These are phyloP conservation scores for Aspergillus haitiensis DNA, from an alignment of 495 filamentous ascomycete genomes.

Conservation along the genomic window DNA sequence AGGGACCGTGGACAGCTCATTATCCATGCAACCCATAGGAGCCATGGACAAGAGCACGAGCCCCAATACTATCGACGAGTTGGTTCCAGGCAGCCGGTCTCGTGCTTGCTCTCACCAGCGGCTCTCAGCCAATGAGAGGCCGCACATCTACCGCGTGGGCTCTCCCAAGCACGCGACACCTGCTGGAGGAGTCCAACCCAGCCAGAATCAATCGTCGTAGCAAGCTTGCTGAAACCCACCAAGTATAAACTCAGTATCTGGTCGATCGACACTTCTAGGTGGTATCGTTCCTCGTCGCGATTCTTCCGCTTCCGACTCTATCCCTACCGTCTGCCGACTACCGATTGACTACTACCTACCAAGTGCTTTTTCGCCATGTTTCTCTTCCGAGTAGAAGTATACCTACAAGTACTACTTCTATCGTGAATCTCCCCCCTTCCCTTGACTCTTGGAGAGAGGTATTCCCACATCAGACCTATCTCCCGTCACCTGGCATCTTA, in stretches of 20 bases:
- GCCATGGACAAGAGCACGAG: constrained; percentile 22
- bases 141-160: constrained; percentile 36
- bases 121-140: constrained; percentile 34
- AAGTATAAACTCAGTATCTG: background rate
- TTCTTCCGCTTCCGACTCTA: constrained; percentile 11
- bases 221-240: constrained; percentile 20
- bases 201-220: background rate
- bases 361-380: too few relatives aligned
- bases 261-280: constrained; percentile 19
- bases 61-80: constrained; percentile 20
- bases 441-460: too few relatives aligned
- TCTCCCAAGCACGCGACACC: constrained; percentile 50
- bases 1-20: constrained; percentile 9
- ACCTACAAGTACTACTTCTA: too few relatives aligned
- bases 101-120: constrained; percentile 24
- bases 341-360: too few relatives aligned
- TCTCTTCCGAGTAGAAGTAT: too few relatives aligned
- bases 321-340: too few relatives aligned
- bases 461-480: too few relatives aligned
- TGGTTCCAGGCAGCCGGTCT: constrained; percentile 24
- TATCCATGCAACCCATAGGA: constrained; percentile 19
- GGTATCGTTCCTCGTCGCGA: constrained; percentile 3
- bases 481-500: too few relatives aligned
- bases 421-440: too few relatives aligned
- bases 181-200: background rate